Evolutionary conservation across 306 rosid species (phyloP).

Genomic region (Carpinus fangiana): DNA sequence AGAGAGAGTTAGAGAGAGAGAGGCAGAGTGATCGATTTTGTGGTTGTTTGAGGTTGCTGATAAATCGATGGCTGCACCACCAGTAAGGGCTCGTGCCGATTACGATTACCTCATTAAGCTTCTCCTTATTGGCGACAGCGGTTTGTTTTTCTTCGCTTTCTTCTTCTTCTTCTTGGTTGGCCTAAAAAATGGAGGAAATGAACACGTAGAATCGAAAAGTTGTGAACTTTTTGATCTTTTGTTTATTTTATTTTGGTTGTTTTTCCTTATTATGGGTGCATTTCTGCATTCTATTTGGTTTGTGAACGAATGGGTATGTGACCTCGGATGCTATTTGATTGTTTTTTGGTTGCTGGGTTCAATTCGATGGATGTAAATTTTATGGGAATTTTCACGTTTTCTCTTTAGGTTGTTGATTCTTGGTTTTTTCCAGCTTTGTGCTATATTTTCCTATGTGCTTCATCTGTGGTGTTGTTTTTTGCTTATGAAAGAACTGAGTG

Average conservation of each 20-base stretch:
- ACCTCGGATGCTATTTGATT: not conserved
- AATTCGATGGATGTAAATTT: not conserved
- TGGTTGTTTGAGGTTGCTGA: constrained; percentile 25
- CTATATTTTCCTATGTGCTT: not conserved
- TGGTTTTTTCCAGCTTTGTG: not conserved
- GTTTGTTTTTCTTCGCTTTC: constrained; percentile 33
- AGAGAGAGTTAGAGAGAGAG: not conserved
- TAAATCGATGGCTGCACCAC: constrained; percentile 61
- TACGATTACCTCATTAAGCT: constrained; percentile 89
- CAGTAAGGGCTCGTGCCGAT: constrained; percentile 84
- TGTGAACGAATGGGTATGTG: not conserved
- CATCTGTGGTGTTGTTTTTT: not conserved
- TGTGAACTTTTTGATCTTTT: not conserved
- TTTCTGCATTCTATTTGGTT: not conserved
- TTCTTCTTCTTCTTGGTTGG: constrained; percentile 15
- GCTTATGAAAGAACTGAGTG: not conserved
- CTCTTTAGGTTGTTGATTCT: not conserved
- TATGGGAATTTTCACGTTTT: not conserved
- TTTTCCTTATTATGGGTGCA: not conserved
- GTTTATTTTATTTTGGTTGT: constrained; percentile 3
- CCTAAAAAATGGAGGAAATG: constrained; percentile 20
- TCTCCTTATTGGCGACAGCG: constrained; percentile 89
- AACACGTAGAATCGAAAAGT: constrained; percentile 14
- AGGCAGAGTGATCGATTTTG: constrained; percentile 20
- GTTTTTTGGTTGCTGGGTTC: not conserved